Conservation (phyloP, 208 protist genomes). For the Acanthamoeba triangularis region DNA sequence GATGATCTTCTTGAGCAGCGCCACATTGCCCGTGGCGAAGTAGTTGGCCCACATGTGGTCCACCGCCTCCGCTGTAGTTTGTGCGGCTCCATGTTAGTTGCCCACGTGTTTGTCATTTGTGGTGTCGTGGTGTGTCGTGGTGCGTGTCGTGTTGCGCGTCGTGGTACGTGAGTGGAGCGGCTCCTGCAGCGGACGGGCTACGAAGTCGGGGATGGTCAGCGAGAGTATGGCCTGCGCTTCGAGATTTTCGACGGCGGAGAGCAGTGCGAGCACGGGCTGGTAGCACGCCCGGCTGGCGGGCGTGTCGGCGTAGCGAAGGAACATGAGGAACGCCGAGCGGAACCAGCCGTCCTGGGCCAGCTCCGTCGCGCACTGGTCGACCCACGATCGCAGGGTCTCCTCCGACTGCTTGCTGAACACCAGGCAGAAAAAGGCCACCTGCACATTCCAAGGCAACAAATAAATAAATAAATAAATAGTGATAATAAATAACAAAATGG, state of each 20-base stretch:
- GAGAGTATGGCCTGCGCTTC: neutral
- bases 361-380: neutral
- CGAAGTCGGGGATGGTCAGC: neutral
- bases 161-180: neutral
- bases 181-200: neutral
- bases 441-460: neutral
- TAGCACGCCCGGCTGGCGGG: neutral
- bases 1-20: neutral
- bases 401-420: neutral
- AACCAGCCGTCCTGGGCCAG: neutral
- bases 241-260: neutral
- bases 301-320: neutral
- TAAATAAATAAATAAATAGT: no score
- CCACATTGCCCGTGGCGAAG: neutral
- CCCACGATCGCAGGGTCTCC: constrained; percentile 15
- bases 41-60: constrained; percentile 21
- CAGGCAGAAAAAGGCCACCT: neutral
- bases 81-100: neutral
- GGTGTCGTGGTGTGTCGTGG: neutral
- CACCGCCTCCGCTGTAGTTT: neutral
- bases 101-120: neutral
- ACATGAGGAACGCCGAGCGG: constrained; percentile 2
- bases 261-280: neutral
- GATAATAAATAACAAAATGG: neutral
- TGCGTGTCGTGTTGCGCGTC: no score